Percentiles rank a stretch among this genome's conserved stretches.
These are phyloP conservation scores for Rhizopogon sp. DNA, from an alignment of 768 basidiomycete genomes.

Conservation along the genomic window DNA sequence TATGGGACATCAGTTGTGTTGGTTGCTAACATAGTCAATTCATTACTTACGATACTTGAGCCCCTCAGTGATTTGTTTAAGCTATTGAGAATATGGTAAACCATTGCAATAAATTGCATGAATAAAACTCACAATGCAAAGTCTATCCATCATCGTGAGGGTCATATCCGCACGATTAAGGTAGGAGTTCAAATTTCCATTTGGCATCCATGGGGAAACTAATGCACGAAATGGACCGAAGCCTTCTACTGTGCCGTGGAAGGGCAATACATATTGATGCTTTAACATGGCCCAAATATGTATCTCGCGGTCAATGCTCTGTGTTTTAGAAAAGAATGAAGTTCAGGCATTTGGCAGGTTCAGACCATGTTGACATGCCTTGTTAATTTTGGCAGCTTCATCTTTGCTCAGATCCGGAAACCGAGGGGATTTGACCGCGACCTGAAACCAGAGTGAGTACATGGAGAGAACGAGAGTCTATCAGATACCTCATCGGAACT, in stretches of 20 bases:
- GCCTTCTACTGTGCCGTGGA: conserved; percentile 30
- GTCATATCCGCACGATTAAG: conserved; percentile 32
- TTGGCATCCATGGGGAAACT: conserved; percentile 40
- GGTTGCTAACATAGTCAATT: not conserved
- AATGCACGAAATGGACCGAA: conserved; percentile 33
- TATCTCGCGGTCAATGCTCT: conserved; percentile 31
- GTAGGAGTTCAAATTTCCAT: conserved; percentile 35
- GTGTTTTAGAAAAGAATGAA: not conserved
- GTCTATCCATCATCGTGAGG: conserved; percentile 29
- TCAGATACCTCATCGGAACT: not conserved
- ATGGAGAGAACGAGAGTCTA: not conserved
- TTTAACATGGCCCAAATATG: conserved; percentile 32
- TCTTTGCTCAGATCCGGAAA: not conserved
- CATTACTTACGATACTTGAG: conserved; percentile 30
- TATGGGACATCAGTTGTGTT: not conserved
- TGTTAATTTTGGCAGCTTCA: not conserved
- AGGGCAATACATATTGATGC: conserved; percentile 33
- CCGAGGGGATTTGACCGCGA: conserved; percentile 5
- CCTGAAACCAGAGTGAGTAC: not conserved
- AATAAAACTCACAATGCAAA: conserved; percentile 26
- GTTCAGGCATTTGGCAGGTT: not conserved
- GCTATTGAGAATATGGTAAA: conserved; percentile 15
- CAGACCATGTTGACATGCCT: not conserved
- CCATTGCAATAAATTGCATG: not conserved
- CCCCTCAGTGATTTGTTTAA: conserved; percentile 35